These are phyloP conservation scores for Closterium sp. DNA, from an alignment of 139 green algal genomes.

Conservation along the genomic window DNA sequence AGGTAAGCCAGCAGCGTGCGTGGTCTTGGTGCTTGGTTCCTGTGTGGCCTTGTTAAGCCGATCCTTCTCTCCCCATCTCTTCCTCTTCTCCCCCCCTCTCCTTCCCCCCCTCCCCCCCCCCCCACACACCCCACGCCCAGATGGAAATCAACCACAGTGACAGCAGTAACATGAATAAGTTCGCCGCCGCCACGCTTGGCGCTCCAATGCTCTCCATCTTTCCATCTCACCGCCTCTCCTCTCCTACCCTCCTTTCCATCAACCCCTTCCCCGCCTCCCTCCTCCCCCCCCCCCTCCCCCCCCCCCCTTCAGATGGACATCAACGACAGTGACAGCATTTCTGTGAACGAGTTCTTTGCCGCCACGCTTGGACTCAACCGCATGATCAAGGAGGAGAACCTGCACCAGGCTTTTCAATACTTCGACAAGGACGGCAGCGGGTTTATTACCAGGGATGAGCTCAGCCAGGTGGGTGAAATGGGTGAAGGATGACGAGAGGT, in stretches of 20 bases:
- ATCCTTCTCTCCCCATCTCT: not conserved
- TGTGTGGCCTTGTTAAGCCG: no score
- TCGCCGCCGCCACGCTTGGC: not conserved
- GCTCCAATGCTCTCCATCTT: not conserved
- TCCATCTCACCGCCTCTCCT: not conserved
- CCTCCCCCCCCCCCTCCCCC: not conserved
- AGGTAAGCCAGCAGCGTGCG: no score
- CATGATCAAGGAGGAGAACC: conserved; percentile 47
- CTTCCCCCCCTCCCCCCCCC: not conserved
- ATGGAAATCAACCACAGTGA: no score
- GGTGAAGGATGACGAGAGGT: no score
- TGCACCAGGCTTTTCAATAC: conserved; percentile 46
- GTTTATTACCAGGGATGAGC: conserved; percentile 39
- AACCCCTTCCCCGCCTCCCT: no score
- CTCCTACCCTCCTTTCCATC: no score
- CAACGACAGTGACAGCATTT: conserved; percentile 65
- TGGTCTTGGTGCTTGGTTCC: no score
- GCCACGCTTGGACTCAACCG: conserved; percentile 56
- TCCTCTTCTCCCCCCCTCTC: not conserved
- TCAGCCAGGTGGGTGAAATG: not conserved
- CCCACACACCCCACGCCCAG: not conserved
- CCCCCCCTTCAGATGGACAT: conserved; percentile 34
- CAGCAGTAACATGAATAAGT: no score
- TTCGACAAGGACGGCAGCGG: conserved; percentile 44
- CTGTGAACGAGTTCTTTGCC: conserved; percentile 82